These are phyloP conservation scores for Urostyla sp. DNA, from an alignment of 73 alveolate species.

Conservation along the genomic window DNA sequence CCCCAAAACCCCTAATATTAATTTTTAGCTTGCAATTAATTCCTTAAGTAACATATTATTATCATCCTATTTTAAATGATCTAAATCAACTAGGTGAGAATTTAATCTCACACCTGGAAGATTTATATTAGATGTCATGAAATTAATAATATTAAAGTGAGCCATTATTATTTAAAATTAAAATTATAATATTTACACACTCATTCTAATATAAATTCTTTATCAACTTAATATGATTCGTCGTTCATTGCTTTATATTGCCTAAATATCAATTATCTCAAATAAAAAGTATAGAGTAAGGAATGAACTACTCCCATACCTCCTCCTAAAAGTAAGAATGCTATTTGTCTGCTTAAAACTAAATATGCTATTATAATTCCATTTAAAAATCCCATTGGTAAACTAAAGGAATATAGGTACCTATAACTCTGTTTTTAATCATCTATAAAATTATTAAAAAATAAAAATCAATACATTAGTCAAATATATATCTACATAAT, in stretches of 20 bases:
- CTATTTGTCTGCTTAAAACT: neutral
- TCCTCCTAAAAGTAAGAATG: slow-evolving; percentile 1
- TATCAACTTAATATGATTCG: slow-evolving; percentile 31
- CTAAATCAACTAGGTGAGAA: neutral
- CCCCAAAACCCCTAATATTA: slow-evolving; percentile 9
- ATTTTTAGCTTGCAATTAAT: too few species aligned
- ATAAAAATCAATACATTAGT: slow-evolving; percentile 4
- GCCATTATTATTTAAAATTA: neutral
- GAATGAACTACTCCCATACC: slow-evolving; percentile 19
- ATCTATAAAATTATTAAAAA: neutral
- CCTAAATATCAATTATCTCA: neutral
- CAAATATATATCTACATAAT: neutral
- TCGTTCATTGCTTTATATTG: neutral
- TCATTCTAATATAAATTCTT: slow-evolving; percentile 12
- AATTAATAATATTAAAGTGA: neutral
- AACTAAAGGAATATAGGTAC: neutral
- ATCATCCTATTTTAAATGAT: neutral
- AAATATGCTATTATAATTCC: neutral
- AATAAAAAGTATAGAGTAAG: neutral
- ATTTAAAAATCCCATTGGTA: neutral
- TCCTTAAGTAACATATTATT: too few species aligned
- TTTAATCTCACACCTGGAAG: slow-evolving; percentile 15
- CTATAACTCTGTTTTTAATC: slow-evolving; percentile 5
- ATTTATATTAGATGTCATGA: neutral
- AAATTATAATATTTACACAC: neutral